Percentiles rank a stretch among this genome's conserved stretches.
Conservation (phyloP, 1,284 basidiomycete species). For the Pterulicium gracile region DNA sequence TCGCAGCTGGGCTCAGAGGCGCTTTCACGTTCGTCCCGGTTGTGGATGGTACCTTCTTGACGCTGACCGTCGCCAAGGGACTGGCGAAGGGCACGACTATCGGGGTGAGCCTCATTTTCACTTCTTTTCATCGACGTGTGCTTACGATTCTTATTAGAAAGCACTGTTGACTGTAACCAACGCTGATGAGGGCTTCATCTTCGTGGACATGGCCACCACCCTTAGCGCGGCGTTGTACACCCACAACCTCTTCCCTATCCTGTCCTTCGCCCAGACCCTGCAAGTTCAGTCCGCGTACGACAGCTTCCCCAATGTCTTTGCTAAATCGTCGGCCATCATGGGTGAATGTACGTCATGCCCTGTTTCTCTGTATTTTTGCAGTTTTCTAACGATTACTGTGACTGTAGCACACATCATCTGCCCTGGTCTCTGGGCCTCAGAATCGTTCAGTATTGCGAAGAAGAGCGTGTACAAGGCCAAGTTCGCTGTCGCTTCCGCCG, state of each 20-base stretch:
- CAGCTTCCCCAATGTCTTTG: not conserved
- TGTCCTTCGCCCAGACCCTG: not conserved
- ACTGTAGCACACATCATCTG: constrained; percentile 26
- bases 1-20: constrained; percentile 24
- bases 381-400: too few relatives aligned
- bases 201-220: not conserved
- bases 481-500: constrained; percentile 26
- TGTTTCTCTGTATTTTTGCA: too few relatives aligned
- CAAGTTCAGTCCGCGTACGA: not conserved
- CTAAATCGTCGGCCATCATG: not conserved
- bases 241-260: not conserved
- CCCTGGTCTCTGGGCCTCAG: constrained; percentile 22
- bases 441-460: constrained; percentile 15
- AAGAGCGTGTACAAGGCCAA: constrained; percentile 18
- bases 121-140: too few relatives aligned
- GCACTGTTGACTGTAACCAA: not conserved
- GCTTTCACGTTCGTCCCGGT: constrained; percentile 31
- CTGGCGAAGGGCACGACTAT: constrained; percentile 25
- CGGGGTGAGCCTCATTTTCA: constrained; percentile 20
- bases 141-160: not conserved
- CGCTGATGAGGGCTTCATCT: not conserved
- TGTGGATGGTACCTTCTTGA: constrained; percentile 34
- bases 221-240: not conserved
- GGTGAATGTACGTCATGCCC: not conserved
- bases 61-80: constrained; percentile 26